phyloP scores from a whole-genome alignment of 257 asterid genomes.

The Forsythia suspensa region DNA sequence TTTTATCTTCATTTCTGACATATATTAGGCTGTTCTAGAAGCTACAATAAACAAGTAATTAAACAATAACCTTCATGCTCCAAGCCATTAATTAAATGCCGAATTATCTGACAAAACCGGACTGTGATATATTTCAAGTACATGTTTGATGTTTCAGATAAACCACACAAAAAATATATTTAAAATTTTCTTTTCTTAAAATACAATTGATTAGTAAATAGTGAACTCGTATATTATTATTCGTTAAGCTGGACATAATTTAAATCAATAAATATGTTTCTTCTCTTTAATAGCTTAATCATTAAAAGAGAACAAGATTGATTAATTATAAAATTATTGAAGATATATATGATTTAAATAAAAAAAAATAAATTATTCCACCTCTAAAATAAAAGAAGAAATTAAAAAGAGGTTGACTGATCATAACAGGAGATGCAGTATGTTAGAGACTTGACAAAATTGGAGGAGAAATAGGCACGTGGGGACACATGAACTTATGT shows the following conservation, averaged over 20 bases:
- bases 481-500: background rate
- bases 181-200: too few species aligned
- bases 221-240: too few species aligned
- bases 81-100: background rate
- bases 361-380: too few species aligned
- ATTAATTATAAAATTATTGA: background rate
- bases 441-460: background rate
- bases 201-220: too few species aligned
- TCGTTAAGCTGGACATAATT: background rate
- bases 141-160: background rate
- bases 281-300: too few species aligned
- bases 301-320: too few species aligned
- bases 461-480: background rate
- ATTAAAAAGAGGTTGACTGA: background rate
- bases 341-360: too few species aligned
- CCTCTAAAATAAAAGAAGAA: background rate
- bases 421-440: background rate
- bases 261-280: background rate
- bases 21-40: background rate
- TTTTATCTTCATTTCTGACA: constrained; percentile 8
- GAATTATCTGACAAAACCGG: background rate
- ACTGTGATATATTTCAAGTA: background rate
- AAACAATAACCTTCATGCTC: background rate
- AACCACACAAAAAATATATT: background rate
- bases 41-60: background rate